A percentile compares a stretch with the other conserved stretches of the same genome.
These are phyloP conservation scores for Pythium dissotocum DNA, from an alignment of 352 stramenopile genomes.

Conservation along the genomic window DNA sequence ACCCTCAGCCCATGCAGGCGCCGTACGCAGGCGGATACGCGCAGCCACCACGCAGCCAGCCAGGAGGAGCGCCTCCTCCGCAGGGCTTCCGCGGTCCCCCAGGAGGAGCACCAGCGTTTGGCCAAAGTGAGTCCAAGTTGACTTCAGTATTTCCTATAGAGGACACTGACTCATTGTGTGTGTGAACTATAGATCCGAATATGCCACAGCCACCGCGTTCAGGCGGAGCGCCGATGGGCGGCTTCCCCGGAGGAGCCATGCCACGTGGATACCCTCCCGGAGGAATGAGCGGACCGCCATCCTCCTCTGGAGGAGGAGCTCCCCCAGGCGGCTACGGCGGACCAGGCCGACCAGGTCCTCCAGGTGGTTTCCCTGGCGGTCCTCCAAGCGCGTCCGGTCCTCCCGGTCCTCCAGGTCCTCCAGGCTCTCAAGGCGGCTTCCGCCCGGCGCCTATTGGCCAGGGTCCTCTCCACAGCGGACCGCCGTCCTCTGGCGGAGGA, in stretches of 20 bases:
- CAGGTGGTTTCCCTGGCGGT: conserved; percentile 27
- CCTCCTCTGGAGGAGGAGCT: conserved; percentile 16
- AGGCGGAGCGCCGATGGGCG: conserved; percentile 7
- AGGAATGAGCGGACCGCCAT: conserved; percentile 18
- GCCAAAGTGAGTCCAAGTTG: neutral
- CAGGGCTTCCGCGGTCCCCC: neutral
- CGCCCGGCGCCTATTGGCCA: conserved; percentile 13
- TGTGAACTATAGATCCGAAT: conserved; percentile 10
- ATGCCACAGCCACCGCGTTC: conserved; percentile 21
- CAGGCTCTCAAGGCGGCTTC: conserved; percentile 26
- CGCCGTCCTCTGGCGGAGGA: conserved; percentile 39
- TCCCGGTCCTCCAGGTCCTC: conserved; percentile 8
- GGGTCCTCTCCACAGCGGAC: conserved; percentile 21
- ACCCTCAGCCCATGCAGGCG: neutral
- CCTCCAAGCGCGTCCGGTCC: conserved; percentile 1
- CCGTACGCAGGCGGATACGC: conserved; percentile 3
- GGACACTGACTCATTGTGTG: neutral
- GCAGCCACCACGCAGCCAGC: conserved; percentile 21
- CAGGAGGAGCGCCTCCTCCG: conserved; percentile 4
- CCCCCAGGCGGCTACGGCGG: conserved; percentile 10
- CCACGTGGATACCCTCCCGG: conserved; percentile 15
- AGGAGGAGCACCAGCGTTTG: neutral
- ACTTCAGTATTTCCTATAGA: no score
- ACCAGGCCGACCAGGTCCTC: conserved; percentile 14
- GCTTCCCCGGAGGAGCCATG: conserved; percentile 9